Evolutionary conservation across 208 protist genomes (phyloP).

Genomic region (Crithidia bombi): DNA sequence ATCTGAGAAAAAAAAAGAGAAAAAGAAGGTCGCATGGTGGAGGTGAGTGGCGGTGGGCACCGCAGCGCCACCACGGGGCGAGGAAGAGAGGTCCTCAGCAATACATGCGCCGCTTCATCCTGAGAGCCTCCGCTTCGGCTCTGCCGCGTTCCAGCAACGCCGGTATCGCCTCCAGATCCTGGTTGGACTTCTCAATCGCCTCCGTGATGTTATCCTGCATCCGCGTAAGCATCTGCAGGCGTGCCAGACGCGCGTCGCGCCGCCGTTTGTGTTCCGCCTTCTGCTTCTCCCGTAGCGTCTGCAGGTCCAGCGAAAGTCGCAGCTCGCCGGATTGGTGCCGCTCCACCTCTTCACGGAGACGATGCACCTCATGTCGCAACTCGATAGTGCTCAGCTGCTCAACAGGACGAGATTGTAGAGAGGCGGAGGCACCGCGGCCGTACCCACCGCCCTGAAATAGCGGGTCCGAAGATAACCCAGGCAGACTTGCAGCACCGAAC

Average conservation of each 20-base stretch:
- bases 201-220: slow-evolving; percentile 50
- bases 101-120: slow-evolving; percentile 7
- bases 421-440: slow-evolving; percentile 4
- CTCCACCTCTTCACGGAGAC: slow-evolving; percentile 40
- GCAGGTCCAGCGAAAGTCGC: slow-evolving; percentile 47
- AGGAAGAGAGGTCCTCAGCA: not conserved
- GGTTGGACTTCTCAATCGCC: slow-evolving; percentile 30
- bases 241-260: slow-evolving; percentile 36
- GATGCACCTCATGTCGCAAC: slow-evolving; percentile 40
- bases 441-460: not conserved
- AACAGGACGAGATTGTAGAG: slow-evolving; percentile 26
- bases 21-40: not conserved
- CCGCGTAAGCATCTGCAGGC: slow-evolving; percentile 40
- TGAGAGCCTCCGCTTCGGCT: slow-evolving; percentile 16
- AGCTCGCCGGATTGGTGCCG: slow-evolving; percentile 42
- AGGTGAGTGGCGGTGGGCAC: too few relatives aligned
- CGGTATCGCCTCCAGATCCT: slow-evolving; percentile 20
- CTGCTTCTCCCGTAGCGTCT: slow-evolving; percentile 40
- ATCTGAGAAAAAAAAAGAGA: slow-evolving; percentile 10
- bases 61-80: too few relatives aligned
- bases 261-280: slow-evolving; percentile 47
- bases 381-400: slow-evolving; percentile 38
- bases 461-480: not conserved
- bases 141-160: slow-evolving; percentile 25
- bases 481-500: not conserved